Evolutionary conservation across 129 eudicot species (phyloP).

Genomic region (Chrysanthemum makinoi): DNA sequence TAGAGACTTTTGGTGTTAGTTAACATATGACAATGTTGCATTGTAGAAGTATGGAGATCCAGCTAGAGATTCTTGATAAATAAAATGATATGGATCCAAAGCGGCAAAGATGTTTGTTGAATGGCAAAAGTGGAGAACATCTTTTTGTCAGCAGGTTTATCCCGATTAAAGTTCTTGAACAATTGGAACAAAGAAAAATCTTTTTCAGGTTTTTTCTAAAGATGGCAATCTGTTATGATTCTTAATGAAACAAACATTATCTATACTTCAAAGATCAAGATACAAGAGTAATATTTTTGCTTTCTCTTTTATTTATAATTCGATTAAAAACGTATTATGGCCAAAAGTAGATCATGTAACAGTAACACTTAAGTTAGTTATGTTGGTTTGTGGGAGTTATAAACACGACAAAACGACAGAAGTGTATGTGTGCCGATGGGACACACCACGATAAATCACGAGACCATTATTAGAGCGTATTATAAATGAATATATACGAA

Average conservation of each 20-base stretch:
- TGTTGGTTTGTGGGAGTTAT: no score
- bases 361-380: neutral
- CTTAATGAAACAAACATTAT: conserved; percentile 37
- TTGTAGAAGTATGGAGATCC: conserved; percentile 38
- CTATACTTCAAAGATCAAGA: conserved; percentile 46
- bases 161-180: conserved; percentile 46
- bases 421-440: no score
- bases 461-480: no score
- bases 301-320: neutral
- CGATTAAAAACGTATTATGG: neutral
- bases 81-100: conserved; percentile 49
- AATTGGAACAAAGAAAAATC: conserved; percentile 28
- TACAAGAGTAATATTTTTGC: conserved; percentile 40
- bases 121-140: conserved; percentile 54
- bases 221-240: conserved; percentile 33
- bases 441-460: no score
- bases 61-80: conserved; percentile 50
- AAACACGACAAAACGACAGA: no score
- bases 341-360: neutral
- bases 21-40: no score
- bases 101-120: conserved; percentile 58
- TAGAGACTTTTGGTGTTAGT: no score
- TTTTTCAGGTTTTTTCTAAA: conserved; percentile 39
- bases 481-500: no score
- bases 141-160: conserved; percentile 34